phyloP scores from a whole-genome alignment of 495 filamentous ascomycete species.

The Lentithecium fluviatile region DNA sequence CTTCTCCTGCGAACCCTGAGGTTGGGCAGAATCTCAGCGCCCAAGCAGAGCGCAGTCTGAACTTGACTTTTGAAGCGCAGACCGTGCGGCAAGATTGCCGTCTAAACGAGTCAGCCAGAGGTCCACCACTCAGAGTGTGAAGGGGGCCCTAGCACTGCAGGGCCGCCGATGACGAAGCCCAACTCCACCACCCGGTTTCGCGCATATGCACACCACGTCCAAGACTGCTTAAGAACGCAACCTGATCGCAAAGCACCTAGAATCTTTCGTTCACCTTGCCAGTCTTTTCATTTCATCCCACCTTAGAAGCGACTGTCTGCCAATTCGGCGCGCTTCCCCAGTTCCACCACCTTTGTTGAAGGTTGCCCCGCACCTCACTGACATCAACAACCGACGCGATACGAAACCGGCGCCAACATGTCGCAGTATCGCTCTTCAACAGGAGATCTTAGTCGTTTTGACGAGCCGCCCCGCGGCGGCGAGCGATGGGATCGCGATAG shows the following conservation, averaged over 20 bases:
- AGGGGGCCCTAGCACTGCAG: too few relatives aligned
- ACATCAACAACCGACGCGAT: constrained; percentile 16
- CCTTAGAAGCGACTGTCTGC: constrained; percentile 2
- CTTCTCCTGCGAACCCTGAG: too few relatives aligned
- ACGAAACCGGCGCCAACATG: too few relatives aligned
- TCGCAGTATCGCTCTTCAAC: constrained; percentile 38
- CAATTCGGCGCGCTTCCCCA: not conserved
- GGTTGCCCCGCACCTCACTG: not conserved
- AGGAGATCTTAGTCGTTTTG: constrained; percentile 38
- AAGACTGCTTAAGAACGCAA: not conserved
- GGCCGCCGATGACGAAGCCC: constrained; percentile 25
- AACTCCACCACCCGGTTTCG: constrained; percentile 4
- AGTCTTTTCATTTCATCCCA: not conserved
- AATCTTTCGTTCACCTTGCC: not conserved
- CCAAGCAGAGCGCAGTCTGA: too few relatives aligned
- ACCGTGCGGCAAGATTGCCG: too few relatives aligned
- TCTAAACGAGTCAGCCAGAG: too few relatives aligned
- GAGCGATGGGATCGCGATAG: constrained; percentile 44
- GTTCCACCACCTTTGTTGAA: not conserved
- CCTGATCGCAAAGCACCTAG: constrained; percentile 6
- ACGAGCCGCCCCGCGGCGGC: constrained; percentile 18
- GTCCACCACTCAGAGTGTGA: too few relatives aligned
- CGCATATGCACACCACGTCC: constrained; percentile 6
- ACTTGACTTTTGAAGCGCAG: too few relatives aligned
- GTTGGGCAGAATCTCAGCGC: too few relatives aligned